These are phyloP conservation scores for Fraxinus excelsior DNA, from an alignment of 257 asterid species.

Conservation along the genomic window DNA sequence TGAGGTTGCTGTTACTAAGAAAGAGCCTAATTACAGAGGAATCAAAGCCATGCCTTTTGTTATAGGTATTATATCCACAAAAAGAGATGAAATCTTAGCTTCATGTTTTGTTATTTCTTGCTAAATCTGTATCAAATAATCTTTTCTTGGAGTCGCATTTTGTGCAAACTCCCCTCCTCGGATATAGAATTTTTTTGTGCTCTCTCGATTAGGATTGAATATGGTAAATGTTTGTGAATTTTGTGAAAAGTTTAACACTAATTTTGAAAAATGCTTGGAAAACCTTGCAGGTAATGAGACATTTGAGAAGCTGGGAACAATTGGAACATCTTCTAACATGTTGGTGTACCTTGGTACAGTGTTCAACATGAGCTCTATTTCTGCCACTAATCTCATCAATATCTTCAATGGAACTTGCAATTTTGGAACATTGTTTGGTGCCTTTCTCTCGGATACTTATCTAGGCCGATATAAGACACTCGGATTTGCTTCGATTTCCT, in stretches of 20 bases:
- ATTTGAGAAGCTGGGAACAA: constrained; percentile 70
- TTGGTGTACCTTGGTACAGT: constrained; percentile 52
- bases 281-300: constrained; percentile 56
- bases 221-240: not conserved
- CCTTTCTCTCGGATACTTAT: constrained; percentile 57
- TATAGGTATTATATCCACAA: constrained; percentile 45
- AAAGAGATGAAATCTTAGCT: not conserved
- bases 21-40: constrained; percentile 62
- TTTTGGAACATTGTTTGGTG: constrained; percentile 56
- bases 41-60: constrained; percentile 82
- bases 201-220: not conserved
- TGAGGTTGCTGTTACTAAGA: constrained; percentile 21
- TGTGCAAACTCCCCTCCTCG: too few species aligned
- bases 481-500: constrained; percentile 53
- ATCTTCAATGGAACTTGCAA: constrained; percentile 66
- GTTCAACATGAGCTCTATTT: constrained; percentile 52
- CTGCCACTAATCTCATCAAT: constrained; percentile 53
- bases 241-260: not conserved
- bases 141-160: not conserved
- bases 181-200: too few species aligned
- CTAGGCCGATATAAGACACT: constrained; percentile 63
- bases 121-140: not conserved
- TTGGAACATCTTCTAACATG: constrained; percentile 56
- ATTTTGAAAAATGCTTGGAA: not conserved
- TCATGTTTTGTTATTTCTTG: not conserved